Percentiles rank a stretch among this genome's conserved stretches.
phyloP scores from a whole-genome alignment of 208 protist species.

The Trypanosoma cruzi region DNA sequence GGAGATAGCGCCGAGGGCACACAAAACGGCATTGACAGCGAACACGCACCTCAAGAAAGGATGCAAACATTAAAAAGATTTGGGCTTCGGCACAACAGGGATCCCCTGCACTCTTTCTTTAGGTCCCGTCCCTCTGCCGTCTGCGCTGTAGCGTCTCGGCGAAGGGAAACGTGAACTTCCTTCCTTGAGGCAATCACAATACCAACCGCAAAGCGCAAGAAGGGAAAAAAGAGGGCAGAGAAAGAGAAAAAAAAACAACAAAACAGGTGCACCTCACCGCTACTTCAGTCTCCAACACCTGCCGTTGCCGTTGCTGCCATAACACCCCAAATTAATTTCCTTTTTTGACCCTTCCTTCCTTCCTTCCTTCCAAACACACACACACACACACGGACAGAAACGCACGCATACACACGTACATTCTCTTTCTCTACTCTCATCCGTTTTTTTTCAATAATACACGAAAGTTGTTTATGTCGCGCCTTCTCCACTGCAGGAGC shows the following conservation, averaged over 20 bases:
- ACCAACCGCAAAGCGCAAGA: slow-evolving; percentile 8
- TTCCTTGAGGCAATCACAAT: slow-evolving; percentile 6
- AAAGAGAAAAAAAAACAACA: slow-evolving; percentile 13
- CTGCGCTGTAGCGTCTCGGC: too few species aligned
- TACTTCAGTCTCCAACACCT: not conserved
- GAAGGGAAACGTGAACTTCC: too few species aligned
- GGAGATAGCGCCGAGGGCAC: not conserved
- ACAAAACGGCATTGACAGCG: not conserved
- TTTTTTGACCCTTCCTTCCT: not conserved
- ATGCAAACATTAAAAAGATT: not conserved
- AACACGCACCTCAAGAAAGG: not conserved
- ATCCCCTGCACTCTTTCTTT: not conserved
- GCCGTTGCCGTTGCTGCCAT: not conserved
- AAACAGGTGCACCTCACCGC: not conserved
- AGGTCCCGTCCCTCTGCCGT: not conserved
- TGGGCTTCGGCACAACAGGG: not conserved
- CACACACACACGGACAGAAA: slow-evolving; percentile 7
- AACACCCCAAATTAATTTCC: not conserved
- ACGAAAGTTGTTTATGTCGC: not conserved
- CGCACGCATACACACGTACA: slow-evolving; percentile 4
- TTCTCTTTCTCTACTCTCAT: not conserved
- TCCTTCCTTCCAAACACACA: slow-evolving; percentile 2
- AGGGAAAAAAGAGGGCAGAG: slow-evolving; percentile 3
- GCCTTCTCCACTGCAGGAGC: too few species aligned
- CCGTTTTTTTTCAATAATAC: not conserved